Base-by-base conservation (phyloP, 116 monocot species). In the Trichopus zeylanicus region DNA sequence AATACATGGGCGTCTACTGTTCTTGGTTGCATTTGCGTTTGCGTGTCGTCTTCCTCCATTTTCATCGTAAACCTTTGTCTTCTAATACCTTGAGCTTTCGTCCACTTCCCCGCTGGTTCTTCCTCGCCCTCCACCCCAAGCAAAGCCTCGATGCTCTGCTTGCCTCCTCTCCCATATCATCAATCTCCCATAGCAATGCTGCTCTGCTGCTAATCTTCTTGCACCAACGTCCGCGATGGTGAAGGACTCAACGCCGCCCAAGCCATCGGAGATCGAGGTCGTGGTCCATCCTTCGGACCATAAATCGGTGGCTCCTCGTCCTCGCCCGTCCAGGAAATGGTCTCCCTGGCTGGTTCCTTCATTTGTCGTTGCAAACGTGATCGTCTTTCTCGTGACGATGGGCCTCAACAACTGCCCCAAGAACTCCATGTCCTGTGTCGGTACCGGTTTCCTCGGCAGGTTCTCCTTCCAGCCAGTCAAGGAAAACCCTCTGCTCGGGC, bases 391-490 rank as follows among this genome's bases (percentile, higher is more conserved):
- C 9, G 20, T 75, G 15, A 65, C 72, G 57, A 87, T 87, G 87
- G 76, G 64, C 62, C 64, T 82, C 38, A 87, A 87, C 70, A 62
- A 87, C 30, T 87, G 87, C 65, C 87, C 76, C 28, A 60, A 55
- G 31, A 57, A 65, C 29, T 57, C 53, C 48, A 0, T n/a, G 1
- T 24, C 27, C n/a, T 76, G 82, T 37, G 46, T 65, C 35, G 73
- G 42, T 13, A n/a, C 56, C 31, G 12, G 32, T n/a, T 75, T 53
- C 38, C 73, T 87, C 33, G 87, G 87, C 4, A 58, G 87, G 31
- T 86, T 91, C 64, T 71, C 91, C 57, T 86, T 91, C 75, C 75
- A 82, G 67, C 64, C 78, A 4, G 24, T 77, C 62, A 76, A 76
- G 67, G 70, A 71, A 63, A 82, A 79, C 32, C 82, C 79, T 30